Conservation (phyloP, 257 asterid species). For the Forsythia viridissima region DNA sequence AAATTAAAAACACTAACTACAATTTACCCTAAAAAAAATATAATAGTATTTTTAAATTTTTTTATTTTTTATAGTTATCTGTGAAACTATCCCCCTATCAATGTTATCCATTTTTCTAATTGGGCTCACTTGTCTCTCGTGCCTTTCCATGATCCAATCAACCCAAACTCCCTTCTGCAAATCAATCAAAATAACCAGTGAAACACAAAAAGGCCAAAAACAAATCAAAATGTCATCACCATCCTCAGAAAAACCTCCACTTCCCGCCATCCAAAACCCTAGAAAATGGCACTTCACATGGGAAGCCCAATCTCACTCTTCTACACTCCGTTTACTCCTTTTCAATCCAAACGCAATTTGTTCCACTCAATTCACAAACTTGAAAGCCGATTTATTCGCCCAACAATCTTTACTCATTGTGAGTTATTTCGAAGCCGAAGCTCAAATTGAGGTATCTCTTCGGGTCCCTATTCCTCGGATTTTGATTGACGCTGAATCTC, state of each 20-base stretch:
- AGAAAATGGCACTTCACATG: constrained; percentile 54
- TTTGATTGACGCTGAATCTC: constrained; percentile 66
- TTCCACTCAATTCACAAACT: constrained; percentile 49
- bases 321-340: constrained; percentile 56
- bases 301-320: constrained; percentile 73
- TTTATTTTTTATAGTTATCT: no score
- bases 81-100: no score
- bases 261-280: constrained; percentile 36
- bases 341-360: constrained; percentile 38
- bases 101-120: no score
- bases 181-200: neutral
- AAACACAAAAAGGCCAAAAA: neutral
- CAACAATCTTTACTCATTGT: constrained; percentile 49
- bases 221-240: constrained; percentile 44
- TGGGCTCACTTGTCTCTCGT: no score
- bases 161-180: no score
- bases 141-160: no score
- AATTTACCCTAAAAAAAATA: no score
- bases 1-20: no score
- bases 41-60: no score
- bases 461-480: constrained; percentile 68
- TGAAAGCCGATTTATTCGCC: constrained; percentile 43
- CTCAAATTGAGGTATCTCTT: constrained; percentile 36
- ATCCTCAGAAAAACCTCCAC: constrained; percentile 20
- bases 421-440: constrained; percentile 39